A percentile compares a stretch with the other conserved stretches of the same genome.
phyloP scores from a whole-genome alignment of 306 rosid species.

The Calophaca sinica region DNA sequence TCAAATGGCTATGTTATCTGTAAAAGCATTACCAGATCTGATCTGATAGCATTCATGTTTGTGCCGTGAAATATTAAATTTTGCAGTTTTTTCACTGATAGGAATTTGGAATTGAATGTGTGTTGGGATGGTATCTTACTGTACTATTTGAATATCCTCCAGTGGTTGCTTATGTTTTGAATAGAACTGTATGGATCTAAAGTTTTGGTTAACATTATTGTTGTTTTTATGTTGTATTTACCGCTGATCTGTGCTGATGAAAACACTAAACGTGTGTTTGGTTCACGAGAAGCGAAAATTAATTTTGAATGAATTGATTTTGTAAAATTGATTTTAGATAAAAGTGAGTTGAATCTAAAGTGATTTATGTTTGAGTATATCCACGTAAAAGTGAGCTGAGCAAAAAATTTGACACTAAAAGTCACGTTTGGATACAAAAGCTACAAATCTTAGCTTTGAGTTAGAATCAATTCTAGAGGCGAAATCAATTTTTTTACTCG shows the following conservation, averaged over 20 bases:
- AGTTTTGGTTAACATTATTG: not conserved
- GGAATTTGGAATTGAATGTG: not conserved
- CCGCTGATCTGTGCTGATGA: not conserved
- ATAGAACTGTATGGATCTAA: not conserved
- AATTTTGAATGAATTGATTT: too few relatives aligned
- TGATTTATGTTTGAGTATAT: too few relatives aligned
- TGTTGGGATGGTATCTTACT: not conserved
- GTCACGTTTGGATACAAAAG: too few relatives aligned
- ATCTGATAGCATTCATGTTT: not conserved
- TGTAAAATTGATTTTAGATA: too few relatives aligned
- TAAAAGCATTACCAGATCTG: constrained; percentile 9
- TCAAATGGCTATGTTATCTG: not conserved
- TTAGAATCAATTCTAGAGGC: too few relatives aligned
- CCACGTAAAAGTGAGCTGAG: too few relatives aligned
- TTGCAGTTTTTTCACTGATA: not conserved
- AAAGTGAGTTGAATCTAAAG: too few relatives aligned
- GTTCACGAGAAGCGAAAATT: too few relatives aligned
- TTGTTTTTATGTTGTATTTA: not conserved
- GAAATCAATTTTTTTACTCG: too few relatives aligned
- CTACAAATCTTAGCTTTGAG: too few relatives aligned
- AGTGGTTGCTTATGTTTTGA: constrained; percentile 19
- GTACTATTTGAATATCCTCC: not conserved
- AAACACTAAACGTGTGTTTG: not conserved
- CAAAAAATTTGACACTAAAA: too few relatives aligned
- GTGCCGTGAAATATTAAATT: not conserved